Evolutionary conservation across 768 basidiomycete genomes (phyloP).

Genomic region (Coprinopsis strossmayeri): DNA sequence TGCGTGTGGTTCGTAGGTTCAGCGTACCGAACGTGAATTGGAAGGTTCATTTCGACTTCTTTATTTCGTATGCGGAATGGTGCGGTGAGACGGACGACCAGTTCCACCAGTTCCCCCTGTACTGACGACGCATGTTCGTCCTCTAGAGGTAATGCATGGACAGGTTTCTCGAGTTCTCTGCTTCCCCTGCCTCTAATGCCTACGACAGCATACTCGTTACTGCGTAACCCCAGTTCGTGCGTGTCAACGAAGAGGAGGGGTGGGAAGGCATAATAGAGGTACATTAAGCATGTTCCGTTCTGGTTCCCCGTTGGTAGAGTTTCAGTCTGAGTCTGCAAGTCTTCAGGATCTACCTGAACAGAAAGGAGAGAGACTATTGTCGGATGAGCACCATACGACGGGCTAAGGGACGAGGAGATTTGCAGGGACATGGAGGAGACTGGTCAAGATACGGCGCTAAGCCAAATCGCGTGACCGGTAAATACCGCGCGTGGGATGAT

Average conservation of each 20-base stretch:
- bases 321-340: constrained; percentile 2
- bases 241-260: constrained; percentile 41
- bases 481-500: too few species aligned
- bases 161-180: constrained; percentile 41
- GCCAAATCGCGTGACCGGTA: too few species aligned
- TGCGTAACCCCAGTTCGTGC: constrained; percentile 37
- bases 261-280: constrained; percentile 35
- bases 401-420: constrained; percentile 23
- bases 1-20: constrained; percentile 15
- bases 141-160: constrained; percentile 25
- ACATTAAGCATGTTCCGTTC: constrained; percentile 31
- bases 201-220: constrained; percentile 29
- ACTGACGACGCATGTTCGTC: too few species aligned
- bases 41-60: constrained; percentile 27
- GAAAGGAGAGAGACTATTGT: constrained; percentile 24
- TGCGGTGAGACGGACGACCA: constrained; percentile 1
- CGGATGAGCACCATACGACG: constrained; percentile 34
- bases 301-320: constrained; percentile 4
- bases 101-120: constrained; percentile 8
- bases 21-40: constrained; percentile 43
- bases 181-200: constrained; percentile 28
- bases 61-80: constrained; percentile 1
- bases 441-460: too few species aligned
- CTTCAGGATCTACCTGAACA: too few species aligned
- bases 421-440: constrained; percentile 2